A percentile compares a stretch with the other conserved stretches of the same genome.
phyloP scores from a whole-genome alignment of 371 early-diverging fungal genomes.

The Mortierella sp. region DNA sequence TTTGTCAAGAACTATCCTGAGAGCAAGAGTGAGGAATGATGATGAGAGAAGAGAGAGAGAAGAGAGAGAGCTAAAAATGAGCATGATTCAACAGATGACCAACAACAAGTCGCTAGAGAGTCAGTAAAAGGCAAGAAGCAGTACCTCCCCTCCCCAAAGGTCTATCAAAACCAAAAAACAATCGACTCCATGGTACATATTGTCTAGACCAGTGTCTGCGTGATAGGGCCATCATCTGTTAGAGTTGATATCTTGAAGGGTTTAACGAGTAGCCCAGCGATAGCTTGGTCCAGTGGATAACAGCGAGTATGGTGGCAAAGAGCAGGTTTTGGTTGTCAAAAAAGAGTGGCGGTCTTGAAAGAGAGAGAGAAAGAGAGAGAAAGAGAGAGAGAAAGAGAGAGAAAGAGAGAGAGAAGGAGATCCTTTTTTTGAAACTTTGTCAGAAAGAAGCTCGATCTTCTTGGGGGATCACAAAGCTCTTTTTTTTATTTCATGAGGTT shows the following conservation, averaged over 20 bases:
- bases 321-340: background rate
- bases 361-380: background rate
- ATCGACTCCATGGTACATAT: too few relatives aligned
- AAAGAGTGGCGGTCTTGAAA: too few relatives aligned
- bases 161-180: background rate
- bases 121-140: background rate
- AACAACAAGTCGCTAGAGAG: too few relatives aligned
- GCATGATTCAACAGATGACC: background rate
- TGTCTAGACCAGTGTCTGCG: too few relatives aligned
- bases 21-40: background rate
- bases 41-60: background rate
- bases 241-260: background rate
- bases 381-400: background rate
- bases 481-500: background rate
- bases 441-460: background rate
- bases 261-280: background rate
- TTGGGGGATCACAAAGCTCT: background rate
- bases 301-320: background rate
- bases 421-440: background rate
- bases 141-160: too few relatives aligned
- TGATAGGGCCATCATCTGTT: too few relatives aligned
- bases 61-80: background rate
- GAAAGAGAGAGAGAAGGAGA: background rate
- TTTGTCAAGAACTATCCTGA: slow-evolving; percentile 1
- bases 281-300: too few relatives aligned